Percentiles rank a stretch among this genome's conserved stretches.
phyloP scores from a whole-genome alignment of 2,329 filamentous ascomycete genomes.

The Penicillium sp. region DNA sequence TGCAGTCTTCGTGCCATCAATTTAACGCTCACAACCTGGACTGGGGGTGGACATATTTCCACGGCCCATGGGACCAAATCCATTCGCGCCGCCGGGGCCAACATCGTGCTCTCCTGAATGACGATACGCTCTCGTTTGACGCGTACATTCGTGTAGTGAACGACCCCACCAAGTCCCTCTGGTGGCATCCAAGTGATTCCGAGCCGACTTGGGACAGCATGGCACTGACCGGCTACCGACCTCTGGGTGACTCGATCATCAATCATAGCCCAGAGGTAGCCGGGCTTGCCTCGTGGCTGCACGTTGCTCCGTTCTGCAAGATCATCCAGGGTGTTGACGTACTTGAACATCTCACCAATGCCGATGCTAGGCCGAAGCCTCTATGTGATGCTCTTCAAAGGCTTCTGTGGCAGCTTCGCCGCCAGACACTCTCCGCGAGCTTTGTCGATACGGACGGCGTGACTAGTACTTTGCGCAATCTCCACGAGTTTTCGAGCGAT shows the following conservation, averaged over 20 bases:
- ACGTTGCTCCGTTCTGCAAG: constrained; percentile 52
- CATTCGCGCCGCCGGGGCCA: constrained; percentile 50
- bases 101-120: constrained; percentile 50
- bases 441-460: constrained; percentile 38
- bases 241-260: constrained; percentile 40
- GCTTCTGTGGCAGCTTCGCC: constrained; percentile 44
- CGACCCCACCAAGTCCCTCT: constrained; percentile 53
- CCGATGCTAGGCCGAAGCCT: constrained; percentile 43
- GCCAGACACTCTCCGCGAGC: constrained; percentile 33
- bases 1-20: constrained; percentile 50
- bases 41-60: constrained; percentile 57
- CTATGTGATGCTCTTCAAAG: constrained; percentile 45
- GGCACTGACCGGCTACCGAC: constrained; percentile 50
- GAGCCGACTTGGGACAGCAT: constrained; percentile 50
- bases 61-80: constrained; percentile 51
- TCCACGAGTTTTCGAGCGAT: constrained; percentile 43
- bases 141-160: constrained; percentile 54
- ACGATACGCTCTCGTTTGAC: constrained; percentile 55
- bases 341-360: constrained; percentile 40
- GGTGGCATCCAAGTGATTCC: constrained; percentile 50
- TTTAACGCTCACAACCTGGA: constrained; percentile 52
- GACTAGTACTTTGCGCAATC: constrained; percentile 34
- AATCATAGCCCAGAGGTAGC: constrained; percentile 45
- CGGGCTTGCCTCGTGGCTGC: constrained; percentile 50
- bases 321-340: constrained; percentile 45